A percentile compares a stretch with the other conserved stretches of the same genome.
These are phyloP conservation scores for Tirmania nivea DNA, from an alignment of 495 filamentous ascomycete genomes.

Conservation along the genomic window DNA sequence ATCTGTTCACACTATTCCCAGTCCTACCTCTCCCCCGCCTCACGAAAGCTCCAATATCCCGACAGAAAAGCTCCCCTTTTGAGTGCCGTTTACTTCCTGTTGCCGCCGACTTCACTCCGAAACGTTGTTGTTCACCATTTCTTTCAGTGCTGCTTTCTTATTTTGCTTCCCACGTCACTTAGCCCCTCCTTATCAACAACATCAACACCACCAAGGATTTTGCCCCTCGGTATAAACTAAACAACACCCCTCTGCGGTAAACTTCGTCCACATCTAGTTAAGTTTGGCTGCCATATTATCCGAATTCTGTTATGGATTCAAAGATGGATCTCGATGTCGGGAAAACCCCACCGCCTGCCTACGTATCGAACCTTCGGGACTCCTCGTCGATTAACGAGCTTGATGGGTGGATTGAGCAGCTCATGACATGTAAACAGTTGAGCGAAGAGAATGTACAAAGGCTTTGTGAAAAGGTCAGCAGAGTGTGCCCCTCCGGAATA, in stretches of 20 bases:
- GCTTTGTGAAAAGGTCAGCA: constrained; percentile 81
- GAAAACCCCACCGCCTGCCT: constrained; percentile 57
- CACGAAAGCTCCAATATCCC: too few species aligned
- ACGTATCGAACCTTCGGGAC: constrained; percentile 37
- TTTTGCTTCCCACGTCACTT: not conserved
- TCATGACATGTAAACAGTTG: constrained; percentile 98
- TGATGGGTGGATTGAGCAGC: constrained; percentile 93
- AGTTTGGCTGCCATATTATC: not conserved
- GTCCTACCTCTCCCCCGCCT: too few species aligned
- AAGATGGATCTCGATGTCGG: constrained; percentile 87
- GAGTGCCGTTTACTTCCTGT: too few species aligned
- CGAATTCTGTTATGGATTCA: constrained; percentile 49
- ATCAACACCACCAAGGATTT: not conserved
- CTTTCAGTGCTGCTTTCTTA: too few species aligned
- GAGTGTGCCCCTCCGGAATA: not conserved
- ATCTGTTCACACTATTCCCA: too few species aligned
- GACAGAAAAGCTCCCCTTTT: too few species aligned
- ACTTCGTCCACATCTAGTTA: not conserved
- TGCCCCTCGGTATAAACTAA: not conserved
- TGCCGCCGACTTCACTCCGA: too few species aligned
- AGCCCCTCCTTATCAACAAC: not conserved
- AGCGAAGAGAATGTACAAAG: constrained; percentile 84
- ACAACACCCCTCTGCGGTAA: not conserved
- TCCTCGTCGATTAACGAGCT: constrained; percentile 75
- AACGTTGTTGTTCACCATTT: too few species aligned